Evolutionary conservation across 2,329 filamentous ascomycete genomes (phyloP).

Genomic region (Huntiella decipiens): DNA sequence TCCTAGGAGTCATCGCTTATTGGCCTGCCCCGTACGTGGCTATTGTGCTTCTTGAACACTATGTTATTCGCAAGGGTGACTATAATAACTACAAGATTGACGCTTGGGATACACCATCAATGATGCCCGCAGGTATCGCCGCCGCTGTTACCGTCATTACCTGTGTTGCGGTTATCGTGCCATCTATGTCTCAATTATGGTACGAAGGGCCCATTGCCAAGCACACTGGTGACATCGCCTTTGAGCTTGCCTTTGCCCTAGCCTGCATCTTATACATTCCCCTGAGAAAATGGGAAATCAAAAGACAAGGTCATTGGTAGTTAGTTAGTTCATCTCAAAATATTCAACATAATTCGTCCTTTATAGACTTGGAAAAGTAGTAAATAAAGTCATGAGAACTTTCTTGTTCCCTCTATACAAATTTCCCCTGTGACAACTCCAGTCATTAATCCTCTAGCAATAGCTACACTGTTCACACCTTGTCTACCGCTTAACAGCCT

Average conservation of each 20-base stretch:
- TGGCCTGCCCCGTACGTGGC: slow-evolving; percentile 25
- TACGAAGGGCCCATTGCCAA: slow-evolving; percentile 35
- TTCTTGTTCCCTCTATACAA: no score
- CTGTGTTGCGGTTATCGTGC: slow-evolving; percentile 27
- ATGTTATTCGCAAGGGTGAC: slow-evolving; percentile 23
- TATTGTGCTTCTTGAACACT: slow-evolving; percentile 24
- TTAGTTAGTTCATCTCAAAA: no score
- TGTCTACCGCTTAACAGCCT: neutral
- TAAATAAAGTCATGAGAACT: neutral
- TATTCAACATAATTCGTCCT: no score
- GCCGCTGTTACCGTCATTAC: slow-evolving; percentile 23
- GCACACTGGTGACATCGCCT: slow-evolving; percentile 37
- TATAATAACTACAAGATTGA: slow-evolving; percentile 23
- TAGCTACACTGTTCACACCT: neutral
- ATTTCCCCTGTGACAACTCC: no score
- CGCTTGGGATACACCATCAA: slow-evolving; percentile 25
- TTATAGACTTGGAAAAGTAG: neutral
- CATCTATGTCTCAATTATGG: slow-evolving; percentile 37
- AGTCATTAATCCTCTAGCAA: no score
- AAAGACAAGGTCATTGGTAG: slow-evolving; percentile 4
- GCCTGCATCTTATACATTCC: slow-evolving; percentile 23
- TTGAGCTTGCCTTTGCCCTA: slow-evolving; percentile 36
- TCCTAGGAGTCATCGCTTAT: slow-evolving; percentile 26
- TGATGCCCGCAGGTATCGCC: slow-evolving; percentile 24
- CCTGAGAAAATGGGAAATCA: slow-evolving; percentile 24